Conservation (phyloP, 2,329 filamentous ascomycete genomes). For the Domatiomyces catenatus region DNA sequence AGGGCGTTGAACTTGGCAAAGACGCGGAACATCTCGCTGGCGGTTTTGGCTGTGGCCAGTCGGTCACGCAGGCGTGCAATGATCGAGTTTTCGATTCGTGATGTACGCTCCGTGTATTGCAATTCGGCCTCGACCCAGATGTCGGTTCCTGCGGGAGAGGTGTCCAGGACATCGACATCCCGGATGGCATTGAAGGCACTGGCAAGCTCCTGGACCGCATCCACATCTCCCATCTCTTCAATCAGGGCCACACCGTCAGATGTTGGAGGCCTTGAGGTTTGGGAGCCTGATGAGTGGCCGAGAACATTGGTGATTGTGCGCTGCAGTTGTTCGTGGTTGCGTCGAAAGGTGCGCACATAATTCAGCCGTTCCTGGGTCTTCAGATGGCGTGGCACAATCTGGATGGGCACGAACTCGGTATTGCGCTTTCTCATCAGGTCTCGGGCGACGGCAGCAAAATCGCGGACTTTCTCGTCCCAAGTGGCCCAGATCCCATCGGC, state of each 20-base stretch:
- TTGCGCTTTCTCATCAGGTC: conserved; percentile 86
- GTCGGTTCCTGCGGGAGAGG: conserved; percentile 75
- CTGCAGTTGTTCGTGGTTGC: conserved; percentile 95
- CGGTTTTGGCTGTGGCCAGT: conserved; percentile 85
- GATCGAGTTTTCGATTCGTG: conserved; percentile 95
- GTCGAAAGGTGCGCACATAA: conserved; percentile 86
- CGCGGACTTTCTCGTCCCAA: conserved; percentile 94
- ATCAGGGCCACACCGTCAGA: conserved; percentile 54
- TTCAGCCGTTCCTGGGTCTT: conserved; percentile 81
- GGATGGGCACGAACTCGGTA: conserved; percentile 98
- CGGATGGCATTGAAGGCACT: conserved; percentile 89
- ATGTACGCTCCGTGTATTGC: conserved; percentile 92
- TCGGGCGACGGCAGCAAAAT: conserved; percentile 93
- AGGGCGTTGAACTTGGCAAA: conserved; percentile 99
- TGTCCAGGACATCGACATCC: conserved; percentile 88
- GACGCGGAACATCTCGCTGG: conserved; percentile 98
- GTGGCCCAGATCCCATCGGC: conserved; percentile 74
- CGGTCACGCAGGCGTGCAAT: conserved; percentile 87
- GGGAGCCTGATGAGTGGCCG: conserved; percentile 52
- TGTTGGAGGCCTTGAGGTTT: conserved; percentile 36
- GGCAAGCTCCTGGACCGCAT: conserved; percentile 89
- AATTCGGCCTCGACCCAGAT: conserved; percentile 89
- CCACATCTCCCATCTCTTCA: conserved; percentile 91
- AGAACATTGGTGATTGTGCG: conserved; percentile 95
- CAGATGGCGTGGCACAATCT: conserved; percentile 73